Conservation (phyloP, 192 early-diverging fungal genomes). For the Linnemannia zychae region DNA sequence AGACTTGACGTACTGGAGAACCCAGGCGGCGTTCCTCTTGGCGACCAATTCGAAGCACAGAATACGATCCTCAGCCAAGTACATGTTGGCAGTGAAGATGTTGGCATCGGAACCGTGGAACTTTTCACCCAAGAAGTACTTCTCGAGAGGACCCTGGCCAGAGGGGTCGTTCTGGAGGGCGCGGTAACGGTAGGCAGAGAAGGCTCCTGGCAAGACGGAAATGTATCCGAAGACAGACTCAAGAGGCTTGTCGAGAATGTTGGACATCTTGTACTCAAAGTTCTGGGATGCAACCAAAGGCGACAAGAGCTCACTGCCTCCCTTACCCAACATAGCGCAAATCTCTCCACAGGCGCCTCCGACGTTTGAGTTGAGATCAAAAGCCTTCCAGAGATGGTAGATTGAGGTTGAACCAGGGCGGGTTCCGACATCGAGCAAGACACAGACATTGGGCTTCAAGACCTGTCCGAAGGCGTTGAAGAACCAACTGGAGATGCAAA, state of each 20-base stretch:
- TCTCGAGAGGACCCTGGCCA: slow-evolving; percentile 72
- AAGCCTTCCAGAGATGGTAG: slow-evolving; percentile 77
- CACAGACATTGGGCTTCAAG: slow-evolving; percentile 71
- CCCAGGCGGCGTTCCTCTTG: slow-evolving; percentile 76
- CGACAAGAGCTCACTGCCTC: slow-evolving; percentile 62
- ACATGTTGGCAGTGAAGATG: slow-evolving; percentile 86
- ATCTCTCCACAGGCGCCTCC: slow-evolving; percentile 79
- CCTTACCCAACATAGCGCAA: slow-evolving; percentile 66
- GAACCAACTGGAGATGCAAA: slow-evolving; percentile 65
- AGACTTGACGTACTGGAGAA: slow-evolving; percentile 78
- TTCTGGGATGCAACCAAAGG: slow-evolving; percentile 77
- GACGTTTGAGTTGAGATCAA: slow-evolving; percentile 70
- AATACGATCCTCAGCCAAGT: slow-evolving; percentile 89
- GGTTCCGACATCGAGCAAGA: slow-evolving; percentile 77
- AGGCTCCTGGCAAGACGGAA: slow-evolving; percentile 88
- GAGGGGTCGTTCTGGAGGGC: slow-evolving; percentile 77
- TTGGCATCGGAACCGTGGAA: slow-evolving; percentile 69
- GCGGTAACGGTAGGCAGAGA: slow-evolving; percentile 85
- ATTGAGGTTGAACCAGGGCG: slow-evolving; percentile 71
- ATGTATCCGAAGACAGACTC: slow-evolving; percentile 92
- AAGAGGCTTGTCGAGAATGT: slow-evolving; percentile 76
- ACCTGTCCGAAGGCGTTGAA: slow-evolving; percentile 75
- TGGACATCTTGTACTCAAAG: slow-evolving; percentile 82
- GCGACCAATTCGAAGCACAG: slow-evolving; percentile 89
- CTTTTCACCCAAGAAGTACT: slow-evolving; percentile 83